Conservation (phyloP, 2,329 filamentous ascomycete genomes). For the Alternaria sp. region DNA sequence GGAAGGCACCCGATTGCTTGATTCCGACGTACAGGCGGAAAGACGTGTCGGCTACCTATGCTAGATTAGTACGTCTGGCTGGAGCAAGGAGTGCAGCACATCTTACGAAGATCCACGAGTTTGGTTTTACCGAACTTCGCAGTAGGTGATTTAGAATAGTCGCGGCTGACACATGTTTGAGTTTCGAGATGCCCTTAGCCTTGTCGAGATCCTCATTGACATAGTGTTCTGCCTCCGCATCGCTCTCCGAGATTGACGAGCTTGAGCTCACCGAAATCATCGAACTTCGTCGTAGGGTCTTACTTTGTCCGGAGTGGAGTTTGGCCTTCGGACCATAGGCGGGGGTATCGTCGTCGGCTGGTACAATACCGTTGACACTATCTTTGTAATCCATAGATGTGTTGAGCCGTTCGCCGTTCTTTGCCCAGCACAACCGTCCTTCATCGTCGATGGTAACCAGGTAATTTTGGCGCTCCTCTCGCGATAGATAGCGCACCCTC, state of each 20-base stretch:
- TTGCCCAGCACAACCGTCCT: slow-evolving; percentile 85
- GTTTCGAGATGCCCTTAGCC: slow-evolving; percentile 67
- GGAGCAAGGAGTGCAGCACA: neutral
- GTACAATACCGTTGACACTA: slow-evolving; percentile 72
- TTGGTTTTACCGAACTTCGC: slow-evolving; percentile 80
- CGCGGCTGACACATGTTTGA: slow-evolving; percentile 73
- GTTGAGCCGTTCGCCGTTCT: slow-evolving; percentile 79
- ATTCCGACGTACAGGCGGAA: slow-evolving; percentile 90
- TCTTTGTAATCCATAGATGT: slow-evolving; percentile 81
- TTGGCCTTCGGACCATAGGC: slow-evolving; percentile 49
- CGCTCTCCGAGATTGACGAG: slow-evolving; percentile 60
- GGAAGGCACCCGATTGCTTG: slow-evolving; percentile 87
- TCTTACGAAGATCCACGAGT: slow-evolving; percentile 88
- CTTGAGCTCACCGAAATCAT: slow-evolving; percentile 42
- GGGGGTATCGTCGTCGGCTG: slow-evolving; percentile 53
- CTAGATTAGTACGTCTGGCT: neutral
- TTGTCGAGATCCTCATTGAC: slow-evolving; percentile 70
- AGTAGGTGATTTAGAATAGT: slow-evolving; percentile 82
- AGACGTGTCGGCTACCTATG: slow-evolving; percentile 75
- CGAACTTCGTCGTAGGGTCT: slow-evolving; percentile 31
- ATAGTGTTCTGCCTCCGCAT: slow-evolving; percentile 70
- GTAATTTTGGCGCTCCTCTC: slow-evolving; percentile 83
- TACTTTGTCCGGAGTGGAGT: slow-evolving; percentile 36
- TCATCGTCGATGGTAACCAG: slow-evolving; percentile 77
- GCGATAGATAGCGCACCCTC: slow-evolving; percentile 82